phyloP scores from a whole-genome alignment of 805 yeast species.

The Candida easanensis region DNA sequence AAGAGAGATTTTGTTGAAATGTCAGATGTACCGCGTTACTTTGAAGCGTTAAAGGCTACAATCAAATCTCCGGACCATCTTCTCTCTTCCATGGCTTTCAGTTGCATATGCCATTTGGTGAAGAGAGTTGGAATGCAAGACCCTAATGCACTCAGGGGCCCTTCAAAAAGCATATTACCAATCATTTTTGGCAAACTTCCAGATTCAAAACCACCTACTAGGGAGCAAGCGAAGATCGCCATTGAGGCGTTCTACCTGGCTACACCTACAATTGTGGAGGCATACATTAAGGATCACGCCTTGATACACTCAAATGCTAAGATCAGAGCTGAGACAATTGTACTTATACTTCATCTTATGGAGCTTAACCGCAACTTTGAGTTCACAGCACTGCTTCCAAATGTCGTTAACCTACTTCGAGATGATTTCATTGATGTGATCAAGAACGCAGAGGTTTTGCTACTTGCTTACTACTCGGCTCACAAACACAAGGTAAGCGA shows the following conservation, averaged over 20 bases:
- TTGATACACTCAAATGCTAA: conserved; percentile 36
- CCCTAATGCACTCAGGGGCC: conserved; percentile 37
- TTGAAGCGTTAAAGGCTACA: conserved; percentile 47
- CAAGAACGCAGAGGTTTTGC: conserved; percentile 25
- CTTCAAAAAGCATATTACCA: conserved; percentile 47
- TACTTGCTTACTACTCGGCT: conserved; percentile 24
- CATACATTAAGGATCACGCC: conserved; percentile 41
- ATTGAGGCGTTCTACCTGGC: conserved; percentile 54
- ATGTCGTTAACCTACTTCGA: conserved; percentile 24
- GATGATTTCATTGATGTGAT: conserved; percentile 26
- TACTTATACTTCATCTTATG: conserved; percentile 42
- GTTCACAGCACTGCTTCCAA: conserved; percentile 29
- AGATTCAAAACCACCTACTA: conserved; percentile 37
- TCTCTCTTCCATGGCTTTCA: conserved; percentile 43
- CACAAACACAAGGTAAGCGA: conserved; percentile 20
- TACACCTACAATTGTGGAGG: conserved; percentile 47
- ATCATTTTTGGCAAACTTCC: conserved; percentile 45
- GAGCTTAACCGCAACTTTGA: conserved; percentile 34
- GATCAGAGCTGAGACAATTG: conserved; percentile 42
- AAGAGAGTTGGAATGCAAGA: conserved; percentile 61
- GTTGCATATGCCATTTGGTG: conserved; percentile 52
- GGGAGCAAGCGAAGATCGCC: conserved; percentile 47
- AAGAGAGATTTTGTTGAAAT: conserved; percentile 53
- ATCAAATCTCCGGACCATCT: conserved; percentile 37
- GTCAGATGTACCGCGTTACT: conserved; percentile 45